Evolutionary conservation across 208 protist genomes (phyloP).

Genomic region (Wallacemonas collosoma): DNA sequence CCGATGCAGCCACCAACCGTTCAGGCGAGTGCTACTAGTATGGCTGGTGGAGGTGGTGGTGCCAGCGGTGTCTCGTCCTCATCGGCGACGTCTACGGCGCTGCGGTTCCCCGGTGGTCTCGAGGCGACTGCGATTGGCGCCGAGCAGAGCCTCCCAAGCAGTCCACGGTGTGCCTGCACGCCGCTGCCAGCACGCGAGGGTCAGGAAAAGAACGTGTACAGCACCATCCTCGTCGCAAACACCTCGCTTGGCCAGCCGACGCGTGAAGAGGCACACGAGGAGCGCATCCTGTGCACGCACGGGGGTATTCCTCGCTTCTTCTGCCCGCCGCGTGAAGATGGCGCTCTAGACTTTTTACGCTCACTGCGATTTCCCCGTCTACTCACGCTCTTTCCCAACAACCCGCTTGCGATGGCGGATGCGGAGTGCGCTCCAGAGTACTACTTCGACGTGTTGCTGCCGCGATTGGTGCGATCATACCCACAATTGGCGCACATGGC

Average conservation of each 20-base stretch:
- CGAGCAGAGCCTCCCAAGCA: not conserved
- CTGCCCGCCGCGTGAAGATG: conserved; percentile 45
- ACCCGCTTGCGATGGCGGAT: conserved; percentile 43
- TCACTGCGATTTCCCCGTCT: conserved; percentile 55
- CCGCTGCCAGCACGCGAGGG: conserved; percentile 10
- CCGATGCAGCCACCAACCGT: not conserved
- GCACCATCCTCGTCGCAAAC: conserved; percentile 24
- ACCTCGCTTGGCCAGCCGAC: conserved; percentile 27
- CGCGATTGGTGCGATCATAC: conserved; percentile 32
- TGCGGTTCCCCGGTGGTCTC: not conserved
- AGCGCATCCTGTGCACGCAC: conserved; percentile 78
- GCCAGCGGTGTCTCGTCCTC: not conserved
- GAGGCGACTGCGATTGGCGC: conserved; percentile 11
- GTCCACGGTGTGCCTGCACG: conserved; percentile 9
- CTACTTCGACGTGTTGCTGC: conserved; percentile 35
- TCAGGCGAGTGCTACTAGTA: not conserved
- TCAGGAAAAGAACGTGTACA: conserved; percentile 9
- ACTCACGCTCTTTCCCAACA: conserved; percentile 71
- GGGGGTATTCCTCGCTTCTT: conserved; percentile 77
- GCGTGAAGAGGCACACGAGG: conserved; percentile 44
- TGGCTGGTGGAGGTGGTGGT: not conserved
- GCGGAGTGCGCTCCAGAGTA: conserved; percentile 49
- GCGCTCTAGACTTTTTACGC: conserved; percentile 48
- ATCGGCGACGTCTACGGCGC: not conserved
- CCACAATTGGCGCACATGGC: conserved; percentile 17